Conservation (phyloP, 1,284 basidiomycete genomes). For the Puccinia polysora region DNA sequence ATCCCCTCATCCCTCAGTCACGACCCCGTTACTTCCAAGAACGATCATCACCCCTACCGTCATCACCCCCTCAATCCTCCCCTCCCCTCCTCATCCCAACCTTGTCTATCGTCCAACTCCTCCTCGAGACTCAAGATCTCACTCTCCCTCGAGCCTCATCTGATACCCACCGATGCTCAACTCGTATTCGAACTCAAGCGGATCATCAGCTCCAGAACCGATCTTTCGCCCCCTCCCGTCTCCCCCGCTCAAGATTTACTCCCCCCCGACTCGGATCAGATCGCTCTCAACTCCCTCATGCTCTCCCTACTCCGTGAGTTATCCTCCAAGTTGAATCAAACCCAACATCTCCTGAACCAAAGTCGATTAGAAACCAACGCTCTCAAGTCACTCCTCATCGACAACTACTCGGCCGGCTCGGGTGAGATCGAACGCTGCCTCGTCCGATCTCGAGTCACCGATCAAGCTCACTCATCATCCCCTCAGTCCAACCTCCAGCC, state of each 20-base stretch:
- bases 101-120: neutral
- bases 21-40: too few relatives aligned
- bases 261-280: neutral
- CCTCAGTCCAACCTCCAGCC: too few relatives aligned
- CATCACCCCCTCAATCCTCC: neutral
- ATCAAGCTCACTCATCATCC: too few relatives aligned
- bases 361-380: neutral
- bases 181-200: neutral
- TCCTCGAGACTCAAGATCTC: neutral
- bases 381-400: slow-evolving; percentile 9
- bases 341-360: slow-evolving; percentile 1
- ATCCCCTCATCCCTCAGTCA: too few relatives aligned
- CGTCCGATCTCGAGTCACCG: slow-evolving; percentile 1
- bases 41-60: too few relatives aligned
- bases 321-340: slow-evolving; percentile 14
- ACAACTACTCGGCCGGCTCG: slow-evolving; percentile 14
- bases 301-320: slow-evolving; percentile 21
- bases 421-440: slow-evolving; percentile 38
- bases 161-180: neutral
- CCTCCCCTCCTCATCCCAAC: neutral
- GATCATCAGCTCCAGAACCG: too few relatives aligned
- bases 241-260: neutral
- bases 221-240: too few relatives aligned
- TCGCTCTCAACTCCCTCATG: slow-evolving; percentile 1
- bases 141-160: slow-evolving; percentile 1